Evolutionary conservation across 371 early-diverging fungal species (phyloP).

Genomic region (Polyrhizophydium stewartii): DNA sequence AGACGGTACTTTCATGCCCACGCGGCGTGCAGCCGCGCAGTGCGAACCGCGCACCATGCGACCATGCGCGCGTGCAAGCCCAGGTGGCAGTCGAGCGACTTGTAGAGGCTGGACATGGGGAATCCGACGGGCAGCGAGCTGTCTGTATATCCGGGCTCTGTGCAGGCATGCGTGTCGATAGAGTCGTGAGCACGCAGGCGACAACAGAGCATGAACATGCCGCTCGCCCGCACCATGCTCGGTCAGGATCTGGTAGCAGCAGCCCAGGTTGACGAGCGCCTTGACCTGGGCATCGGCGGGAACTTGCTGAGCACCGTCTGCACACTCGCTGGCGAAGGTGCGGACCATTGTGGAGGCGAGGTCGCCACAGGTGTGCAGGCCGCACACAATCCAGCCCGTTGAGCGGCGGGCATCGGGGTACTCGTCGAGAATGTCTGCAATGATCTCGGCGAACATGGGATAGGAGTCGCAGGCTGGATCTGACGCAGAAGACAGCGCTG

Average conservation of each 20-base stretch:
- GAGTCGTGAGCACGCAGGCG: too few relatives aligned
- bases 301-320: too few relatives aligned
- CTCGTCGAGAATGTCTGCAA: too few relatives aligned
- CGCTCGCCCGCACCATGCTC: constrained; percentile 18
- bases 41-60: constrained; percentile 48
- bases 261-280: constrained; percentile 68
- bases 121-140: neutral
- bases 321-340: neutral
- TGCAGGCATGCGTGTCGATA: too few relatives aligned
- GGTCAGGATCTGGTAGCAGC: constrained; percentile 73
- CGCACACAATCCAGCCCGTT: constrained; percentile 64
- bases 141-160: neutral
- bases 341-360: neutral
- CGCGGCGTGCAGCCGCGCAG: too few relatives aligned
- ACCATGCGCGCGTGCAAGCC: constrained; percentile 68
- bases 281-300: neutral
- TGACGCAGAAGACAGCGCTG: too few relatives aligned
- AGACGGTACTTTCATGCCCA: too few relatives aligned
- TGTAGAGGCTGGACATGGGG: neutral
- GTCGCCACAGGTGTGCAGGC: constrained; percentile 45
- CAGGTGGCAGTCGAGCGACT: constrained; percentile 14
- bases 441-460: neutral
- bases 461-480: too few relatives aligned
- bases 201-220: too few relatives aligned
- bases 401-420: neutral